Conservation (phyloP, 495 filamentous ascomycete genomes). For the Glonium stellatum region DNA sequence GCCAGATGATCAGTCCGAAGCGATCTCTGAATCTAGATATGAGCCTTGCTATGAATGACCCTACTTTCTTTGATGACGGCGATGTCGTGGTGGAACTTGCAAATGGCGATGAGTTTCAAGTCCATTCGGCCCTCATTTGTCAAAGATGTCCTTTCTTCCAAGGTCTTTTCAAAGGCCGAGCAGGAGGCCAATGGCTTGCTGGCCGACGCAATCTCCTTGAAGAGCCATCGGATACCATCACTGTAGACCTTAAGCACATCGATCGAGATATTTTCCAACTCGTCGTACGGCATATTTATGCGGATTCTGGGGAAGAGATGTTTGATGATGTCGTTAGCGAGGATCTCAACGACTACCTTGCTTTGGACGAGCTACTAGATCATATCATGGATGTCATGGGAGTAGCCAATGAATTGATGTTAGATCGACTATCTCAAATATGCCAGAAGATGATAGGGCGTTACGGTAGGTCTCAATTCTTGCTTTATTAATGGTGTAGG, state of each 20-base stretch:
- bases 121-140: constrained; percentile 72
- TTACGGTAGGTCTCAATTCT: constrained; percentile 51
- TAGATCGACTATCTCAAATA: constrained; percentile 80
- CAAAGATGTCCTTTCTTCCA: constrained; percentile 89
- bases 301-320: constrained; percentile 70
- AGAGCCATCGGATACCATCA: constrained; percentile 43
- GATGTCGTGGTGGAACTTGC: constrained; percentile 72
- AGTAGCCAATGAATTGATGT: constrained; percentile 88
- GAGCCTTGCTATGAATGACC: constrained; percentile 55
- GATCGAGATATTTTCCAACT: constrained; percentile 62
- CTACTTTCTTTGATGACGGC: constrained; percentile 61
- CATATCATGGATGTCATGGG: constrained; percentile 86
- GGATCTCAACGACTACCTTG: constrained; percentile 72
- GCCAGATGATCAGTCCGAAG: constrained; percentile 60
- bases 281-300: constrained; percentile 76
- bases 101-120: constrained; percentile 52
- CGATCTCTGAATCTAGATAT: constrained; percentile 62
- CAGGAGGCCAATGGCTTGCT: constrained; percentile 74
- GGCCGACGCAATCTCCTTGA: constrained; percentile 50
- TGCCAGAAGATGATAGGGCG: constrained; percentile 84
- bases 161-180: constrained; percentile 78
- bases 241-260: constrained; percentile 79
- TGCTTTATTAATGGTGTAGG: background rate
- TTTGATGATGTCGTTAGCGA: constrained; percentile 69
- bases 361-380: constrained; percentile 75